Base-by-base conservation (phyloP, 2,329 filamentous ascomycete genomes). In the Trichoderma oligosporum region DNA sequence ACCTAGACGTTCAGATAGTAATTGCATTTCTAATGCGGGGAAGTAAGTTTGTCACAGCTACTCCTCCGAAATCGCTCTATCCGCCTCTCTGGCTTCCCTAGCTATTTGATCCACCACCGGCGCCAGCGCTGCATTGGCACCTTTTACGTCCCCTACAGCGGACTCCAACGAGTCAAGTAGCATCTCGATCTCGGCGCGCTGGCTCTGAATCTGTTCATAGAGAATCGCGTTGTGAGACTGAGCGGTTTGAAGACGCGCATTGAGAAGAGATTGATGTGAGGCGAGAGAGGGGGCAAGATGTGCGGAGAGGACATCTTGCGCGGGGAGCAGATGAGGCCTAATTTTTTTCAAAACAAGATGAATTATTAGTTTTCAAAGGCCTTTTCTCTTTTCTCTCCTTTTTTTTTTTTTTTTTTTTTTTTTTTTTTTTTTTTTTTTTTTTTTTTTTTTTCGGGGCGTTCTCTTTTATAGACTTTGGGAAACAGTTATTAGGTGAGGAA, bases 181-280 rank as follows among this genome's bases (percentile, higher is more conserved):
- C 18, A 67, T 69, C 54, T 77, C 78, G 33, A 84, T 78, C 70
- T 85, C 82, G 1, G 70, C 71, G 60, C 81, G 76, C 73, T 87
- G 84, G 38, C 67, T 70, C 49, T 71, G 69, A 11, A 86, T 73
- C 54, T 78, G 76, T 41, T 76, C 75, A 58, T 77, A 79, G 16
- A 85, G 70, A 5, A 70, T 73, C 12, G 79, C 78, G 66, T 87
- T 87, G 64, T 80, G 76, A 14, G 77, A 74, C 66, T 85, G 81
- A 41, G 75, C 76, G 20, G 80, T 82, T 65, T 82, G 79, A 31
- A 86, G 72, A 45, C 73, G 74, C 7, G 81, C 81, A 65, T 82
- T 82, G 60, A 86, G 77, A 63, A 79, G 78, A 2, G 76, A 77
- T 55, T 79, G 78, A 66, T 84, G 81, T 14, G 76, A 70, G 2